Evolutionary conservation across 805 yeast species (phyloP), one percentile per base, ranked within the genome.

Genomic region (Kluyveromyces aestuarii): DNA sequence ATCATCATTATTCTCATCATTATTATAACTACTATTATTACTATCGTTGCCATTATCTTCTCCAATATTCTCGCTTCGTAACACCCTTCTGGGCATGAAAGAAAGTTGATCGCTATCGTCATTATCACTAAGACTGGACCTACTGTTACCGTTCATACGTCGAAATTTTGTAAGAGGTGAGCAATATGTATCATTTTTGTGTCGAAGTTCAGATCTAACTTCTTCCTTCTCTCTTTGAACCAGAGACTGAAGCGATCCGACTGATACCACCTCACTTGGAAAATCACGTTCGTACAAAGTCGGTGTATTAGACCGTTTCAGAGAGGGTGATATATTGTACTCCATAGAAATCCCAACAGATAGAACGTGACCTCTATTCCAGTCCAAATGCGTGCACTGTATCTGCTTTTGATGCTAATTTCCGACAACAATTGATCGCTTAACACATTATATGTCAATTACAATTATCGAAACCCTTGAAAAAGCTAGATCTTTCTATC

Each of bases 201-300:
- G 45, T 33, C 45, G 45, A 5, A 43, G 45, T 14, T 43, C 36
- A 7, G 39, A 43, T n/a, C 17, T 38, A 6, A 16, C 21, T 18
- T 44, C 41, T 9, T 27, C 25, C 8, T 33, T 17, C 13, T 37
- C 46, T 21, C 41, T 21, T 17, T 44, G 46, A 19, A 17, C 16
- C 35, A 44, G 18, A 14, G 46, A 18, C 25, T 37, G 40, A n/a
- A 44, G 35, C 2, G 46, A 44, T 5, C 41, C 46, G 5, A 44
- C 46, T 14, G 46, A 44, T 18, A 44, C 46, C 40, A 44, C 46
- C 41, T 44, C 46, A 14, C 41, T 37, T 6, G 46, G 46, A 18
- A 44, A 44, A 27, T 44, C 46, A n/a, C 46, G 30, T 37, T 44
- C 46, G 18, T 18, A 37, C 36, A 21, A 13, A 13, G 46, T 44